A percentile compares a stretch with the other conserved stretches of the same genome.
Evolutionary conservation across 2,329 filamentous ascomycete species (phyloP).

Genomic region (Coleophoma cylindrospora): DNA sequence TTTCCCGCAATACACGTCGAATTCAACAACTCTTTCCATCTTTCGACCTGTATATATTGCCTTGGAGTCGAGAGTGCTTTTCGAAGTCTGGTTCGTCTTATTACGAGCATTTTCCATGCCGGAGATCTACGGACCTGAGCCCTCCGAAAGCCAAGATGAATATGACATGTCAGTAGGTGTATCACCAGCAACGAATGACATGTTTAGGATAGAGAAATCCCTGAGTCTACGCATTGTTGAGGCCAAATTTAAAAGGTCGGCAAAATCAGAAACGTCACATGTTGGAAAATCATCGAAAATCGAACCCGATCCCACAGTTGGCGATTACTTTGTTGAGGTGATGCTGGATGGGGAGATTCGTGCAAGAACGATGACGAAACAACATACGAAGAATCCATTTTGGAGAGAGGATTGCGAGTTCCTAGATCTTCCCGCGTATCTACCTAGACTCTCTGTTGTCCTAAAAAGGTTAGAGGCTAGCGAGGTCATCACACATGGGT

Average conservation of each 20-base stretch:
- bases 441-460: constrained; percentile 66
- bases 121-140: constrained; percentile 64
- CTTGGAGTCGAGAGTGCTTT: constrained; percentile 81
- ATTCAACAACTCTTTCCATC: constrained; percentile 66
- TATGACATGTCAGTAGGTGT: constrained; percentile 8
- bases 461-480: constrained; percentile 57
- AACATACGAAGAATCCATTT: constrained; percentile 68
- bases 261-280: constrained; percentile 24
- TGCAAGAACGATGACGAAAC: constrained; percentile 68
- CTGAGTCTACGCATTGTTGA: constrained; percentile 55
- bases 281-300: constrained; percentile 16
- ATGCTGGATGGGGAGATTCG: constrained; percentile 75
- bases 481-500: constrained; percentile 16
- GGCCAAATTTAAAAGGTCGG: constrained; percentile 43
- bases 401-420: constrained; percentile 83
- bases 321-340: constrained; percentile 76
- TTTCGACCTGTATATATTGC: constrained; percentile 87
- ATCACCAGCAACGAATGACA: constrained; percentile 32
- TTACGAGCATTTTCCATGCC: constrained; percentile 88
- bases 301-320: constrained; percentile 43
- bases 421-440: constrained; percentile 61
- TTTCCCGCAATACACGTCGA: constrained; percentile 84
- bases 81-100: constrained; percentile 95
- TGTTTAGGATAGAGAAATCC: constrained; percentile 59
- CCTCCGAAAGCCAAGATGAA: constrained; percentile 7